These are phyloP conservation scores for Globisporangium cylindrosporum DNA, from an alignment of 352 stramenopile species.

Conservation along the genomic window DNA sequence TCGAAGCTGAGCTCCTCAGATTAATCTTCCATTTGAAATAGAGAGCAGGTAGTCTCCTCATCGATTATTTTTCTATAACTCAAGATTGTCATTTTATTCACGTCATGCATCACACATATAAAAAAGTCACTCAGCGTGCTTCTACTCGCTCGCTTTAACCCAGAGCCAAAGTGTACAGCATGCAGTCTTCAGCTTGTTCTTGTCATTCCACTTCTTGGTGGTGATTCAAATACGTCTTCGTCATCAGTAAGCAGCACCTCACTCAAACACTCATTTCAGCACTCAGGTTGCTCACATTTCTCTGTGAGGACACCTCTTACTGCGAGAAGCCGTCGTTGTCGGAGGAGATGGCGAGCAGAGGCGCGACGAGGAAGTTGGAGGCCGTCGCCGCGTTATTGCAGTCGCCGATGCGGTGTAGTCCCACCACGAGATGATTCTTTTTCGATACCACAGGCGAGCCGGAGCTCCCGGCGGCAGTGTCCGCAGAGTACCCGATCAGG, in stretches of 20 bases:
- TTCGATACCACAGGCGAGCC: slow-evolving; percentile 29
- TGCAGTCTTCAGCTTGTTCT: background rate
- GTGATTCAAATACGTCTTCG: background rate
- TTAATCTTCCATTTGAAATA: too few species aligned
- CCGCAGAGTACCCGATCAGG: slow-evolving; percentile 30
- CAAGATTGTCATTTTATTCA: background rate
- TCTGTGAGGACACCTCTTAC: background rate
- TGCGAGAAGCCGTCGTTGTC: slow-evolving; percentile 29
- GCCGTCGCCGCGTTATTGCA: slow-evolving; percentile 38
- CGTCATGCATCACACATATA: background rate
- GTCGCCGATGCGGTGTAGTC: slow-evolving; percentile 36
- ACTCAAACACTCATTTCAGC: background rate
- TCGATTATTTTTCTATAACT: background rate
- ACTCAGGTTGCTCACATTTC: background rate
- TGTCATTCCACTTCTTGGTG: too few species aligned
- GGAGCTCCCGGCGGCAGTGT: slow-evolving; percentile 35
- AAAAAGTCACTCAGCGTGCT: background rate
- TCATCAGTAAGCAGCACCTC: background rate
- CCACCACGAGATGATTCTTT: slow-evolving; percentile 27
- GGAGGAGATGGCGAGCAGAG: slow-evolving; percentile 23
- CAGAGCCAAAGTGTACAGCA: background rate
- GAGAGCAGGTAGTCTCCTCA: too few species aligned
- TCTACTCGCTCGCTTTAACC: background rate
- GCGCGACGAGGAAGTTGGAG: slow-evolving; percentile 16
- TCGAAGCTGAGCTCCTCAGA: too few species aligned